phyloP scores from a whole-genome alignment of 2,329 filamentous ascomycete genomes.

The Colletotrichum limetticola region DNA sequence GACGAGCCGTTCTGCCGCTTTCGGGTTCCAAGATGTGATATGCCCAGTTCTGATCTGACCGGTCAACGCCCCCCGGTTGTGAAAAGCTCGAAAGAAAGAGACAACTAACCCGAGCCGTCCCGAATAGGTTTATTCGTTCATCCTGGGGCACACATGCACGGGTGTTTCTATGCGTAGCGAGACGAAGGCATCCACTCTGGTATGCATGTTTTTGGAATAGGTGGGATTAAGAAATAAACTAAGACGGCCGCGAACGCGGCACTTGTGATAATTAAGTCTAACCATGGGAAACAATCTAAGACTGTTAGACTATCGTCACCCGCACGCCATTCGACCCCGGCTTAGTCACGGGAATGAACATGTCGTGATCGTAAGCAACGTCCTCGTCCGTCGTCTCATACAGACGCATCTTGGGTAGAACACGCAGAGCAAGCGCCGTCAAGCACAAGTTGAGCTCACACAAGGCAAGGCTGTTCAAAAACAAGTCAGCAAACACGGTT shows the following conservation, averaged over 20 bases:
- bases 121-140: background rate
- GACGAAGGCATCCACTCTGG: background rate
- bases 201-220: background rate
- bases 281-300: background rate
- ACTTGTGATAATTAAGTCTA: background rate
- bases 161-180: background rate
- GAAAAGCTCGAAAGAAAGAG: background rate
- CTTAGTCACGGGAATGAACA: slow-evolving; percentile 39
- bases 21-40: background rate
- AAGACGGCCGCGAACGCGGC: background rate
- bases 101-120: background rate
- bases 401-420: slow-evolving; percentile 41
- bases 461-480: slow-evolving; percentile 36
- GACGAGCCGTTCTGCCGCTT: background rate
- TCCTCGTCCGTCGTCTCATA: slow-evolving; percentile 43
- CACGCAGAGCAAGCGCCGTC: slow-evolving; percentile 38
- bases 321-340: slow-evolving; percentile 25
- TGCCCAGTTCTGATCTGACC: background rate
- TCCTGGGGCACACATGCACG: background rate
- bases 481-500: slow-evolving; percentile 21
- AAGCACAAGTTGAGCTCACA: slow-evolving; percentile 40
- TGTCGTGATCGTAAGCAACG: slow-evolving; percentile 43
- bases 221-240: background rate
- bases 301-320: slow-evolving; percentile 11
- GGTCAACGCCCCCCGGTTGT: background rate